Evolutionary conservation across 805 yeast genomes (phyloP), one percentile per base, ranked within the genome.

Genomic region (Ogataea pilisensis): DNA sequence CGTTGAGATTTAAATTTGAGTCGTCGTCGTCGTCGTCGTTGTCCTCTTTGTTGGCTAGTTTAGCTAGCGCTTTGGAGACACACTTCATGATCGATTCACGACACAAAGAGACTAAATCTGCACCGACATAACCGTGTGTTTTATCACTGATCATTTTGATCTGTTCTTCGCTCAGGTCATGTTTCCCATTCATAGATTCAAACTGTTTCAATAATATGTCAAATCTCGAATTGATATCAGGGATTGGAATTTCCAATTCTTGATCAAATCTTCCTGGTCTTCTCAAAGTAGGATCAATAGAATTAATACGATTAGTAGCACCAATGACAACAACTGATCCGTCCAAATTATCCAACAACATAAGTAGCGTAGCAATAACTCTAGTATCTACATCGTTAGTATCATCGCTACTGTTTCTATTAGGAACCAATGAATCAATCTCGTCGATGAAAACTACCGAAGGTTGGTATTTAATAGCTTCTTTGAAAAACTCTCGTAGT

Each of bases 91-190:
- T 96, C 6, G 95, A 76, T 56, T 93, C 99, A 37, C 97, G 70
- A 45, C 90, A 80, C 18, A 93, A 68, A 0, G 97, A 95, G 3
- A 85, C 78, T 35, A 93, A 63, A 65, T 93, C 99, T 0, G 98
- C 96, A 35, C 99, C 99, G 34, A 93, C 99, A 57, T 87, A 93
- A 5, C 99, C 99, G 63, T 93, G 99, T 0, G 98, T 90, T 55
- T 78, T 82, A 4, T 77, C 61, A 0, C 96, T 87, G 31, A 90
- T 64, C 2, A 52, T 53, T n/a, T 64, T 58, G n/a, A 90, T 73
- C 29, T 85, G 82, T 0, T 69, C 78, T 0, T 59, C 65, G 0
- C 70, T 56, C 29, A 91, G 60, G 0, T 63, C 64, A 51, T 80
- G 81, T 35, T 66, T 68, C 1, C 49, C 48, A 32, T 64, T 65